Base-by-base conservation (phyloP, 371 early-diverging fungal species). In the Mortierella sp. region DNA sequence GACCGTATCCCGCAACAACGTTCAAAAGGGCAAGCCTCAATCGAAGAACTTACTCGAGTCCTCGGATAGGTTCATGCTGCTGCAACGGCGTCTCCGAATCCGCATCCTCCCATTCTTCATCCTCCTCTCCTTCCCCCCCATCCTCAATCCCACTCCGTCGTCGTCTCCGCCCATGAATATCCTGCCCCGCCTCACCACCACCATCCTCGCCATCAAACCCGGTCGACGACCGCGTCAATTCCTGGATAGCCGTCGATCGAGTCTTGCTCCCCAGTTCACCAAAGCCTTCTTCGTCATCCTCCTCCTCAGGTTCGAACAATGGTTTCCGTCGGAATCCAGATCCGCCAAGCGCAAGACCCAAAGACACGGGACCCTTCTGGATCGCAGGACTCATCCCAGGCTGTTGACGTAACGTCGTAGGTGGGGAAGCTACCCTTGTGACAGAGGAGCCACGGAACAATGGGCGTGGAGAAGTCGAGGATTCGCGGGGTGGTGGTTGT, bases 311-410 rank as follows among this genome's bases (percentile, higher is more conserved):
- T 28, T 57, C 86, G 75, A 86, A 86, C 10, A 86, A 77, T 31
- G 86, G 82, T 69, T 86, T 86, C 69, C 86, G 72, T 26, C 86
- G 73, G 37, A 86, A 86, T 5, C 86, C 75, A 26, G 86, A 81
- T 70, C 86, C 86, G n/a, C 86, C 86, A 21, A 82, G 80, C 6
- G 86, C 86, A 2, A 86, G 69, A 5, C 86, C 86, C 34, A 86
- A 71, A 0, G 86, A 79, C 16, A 80, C 77, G 3, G 81, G 64
- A 1, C 81, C 81, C 48, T 78, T 80, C 50, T 85, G 85, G 70
- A 85, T 85, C 6, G 81, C 86, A 31, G 82, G 79, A 48, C 82
- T 86, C 82, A 76, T 86, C 57, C 85, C 85, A 5, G 86, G 86
- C 43, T 78, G 86, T 31, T 57, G 75, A 28, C 50, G 76, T 1